Percentiles rank a stretch among this genome's conserved stretches.
Conservation (phyloP, 148 eudicot species). For the Amaranthus cruentus region DNA sequence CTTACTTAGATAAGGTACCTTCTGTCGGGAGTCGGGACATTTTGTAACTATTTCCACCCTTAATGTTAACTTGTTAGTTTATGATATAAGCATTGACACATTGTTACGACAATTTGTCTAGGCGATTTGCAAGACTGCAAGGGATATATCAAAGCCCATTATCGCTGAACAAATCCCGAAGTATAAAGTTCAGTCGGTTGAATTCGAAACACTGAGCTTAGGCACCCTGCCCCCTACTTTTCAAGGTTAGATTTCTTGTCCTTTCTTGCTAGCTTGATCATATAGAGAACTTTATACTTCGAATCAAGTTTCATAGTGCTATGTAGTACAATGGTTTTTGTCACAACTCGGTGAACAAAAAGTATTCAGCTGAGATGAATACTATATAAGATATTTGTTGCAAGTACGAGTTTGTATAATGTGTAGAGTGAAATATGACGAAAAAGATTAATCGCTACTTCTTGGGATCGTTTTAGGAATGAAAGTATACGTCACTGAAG, state of each 20-base stretch:
- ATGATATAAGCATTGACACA: neutral
- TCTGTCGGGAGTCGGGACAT: neutral
- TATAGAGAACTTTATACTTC: neutral
- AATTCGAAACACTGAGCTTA: constrained; percentile 65
- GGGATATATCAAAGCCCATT: constrained; percentile 60
- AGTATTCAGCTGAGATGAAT: neutral
- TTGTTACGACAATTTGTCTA: constrained; percentile 11
- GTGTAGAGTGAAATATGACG: too few species aligned
- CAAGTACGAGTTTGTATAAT: too few species aligned
- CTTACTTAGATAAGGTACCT: constrained; percentile 83
- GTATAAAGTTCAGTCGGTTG: constrained; percentile 76
- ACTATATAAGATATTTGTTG: neutral
- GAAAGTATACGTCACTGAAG: constrained; percentile 83
- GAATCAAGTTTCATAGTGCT: neutral
- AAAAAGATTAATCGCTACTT: constrained; percentile 12
- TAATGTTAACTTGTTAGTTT: neutral
- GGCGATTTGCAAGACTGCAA: constrained; percentile 89
- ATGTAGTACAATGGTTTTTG: too few species aligned
- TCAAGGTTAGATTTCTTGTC: constrained; percentile 45
- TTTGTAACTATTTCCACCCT: neutral
- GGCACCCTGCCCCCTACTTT: constrained; percentile 87
- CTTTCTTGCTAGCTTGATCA: constrained; percentile 7
- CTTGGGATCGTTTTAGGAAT: constrained; percentile 46
- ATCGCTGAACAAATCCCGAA: constrained; percentile 91
- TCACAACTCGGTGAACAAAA: neutral